These are phyloP conservation scores for Jatropha curcas DNA, from an alignment of 345 rosid species.

Conservation along the genomic window DNA sequence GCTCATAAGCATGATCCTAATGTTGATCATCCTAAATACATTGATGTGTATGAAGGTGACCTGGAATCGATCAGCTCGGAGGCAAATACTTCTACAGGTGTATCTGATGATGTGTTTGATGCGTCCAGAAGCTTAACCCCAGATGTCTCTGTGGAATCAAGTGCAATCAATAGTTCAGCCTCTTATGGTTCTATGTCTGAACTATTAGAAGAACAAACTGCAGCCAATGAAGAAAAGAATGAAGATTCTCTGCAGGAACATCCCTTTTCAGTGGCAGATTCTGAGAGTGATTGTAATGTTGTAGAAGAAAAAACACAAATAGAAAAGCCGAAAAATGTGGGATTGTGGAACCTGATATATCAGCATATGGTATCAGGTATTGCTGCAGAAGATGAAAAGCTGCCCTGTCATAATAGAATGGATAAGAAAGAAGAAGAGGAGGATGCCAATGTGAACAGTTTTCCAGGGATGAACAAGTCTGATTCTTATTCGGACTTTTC, in stretches of 20 bases:
- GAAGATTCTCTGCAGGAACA: conserved; percentile 19
- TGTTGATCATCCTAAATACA: conserved; percentile 3
- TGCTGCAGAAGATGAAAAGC: conserved; percentile 42
- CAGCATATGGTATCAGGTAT: conserved; percentile 68
- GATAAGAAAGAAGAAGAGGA: conserved; percentile 31
- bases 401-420: conserved; percentile 27
- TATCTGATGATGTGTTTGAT: neutral
- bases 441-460: conserved; percentile 9
- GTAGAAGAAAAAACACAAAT: conserved; percentile 24
- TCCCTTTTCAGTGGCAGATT: conserved; percentile 14
- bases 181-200: conserved; percentile 8
- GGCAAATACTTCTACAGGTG: conserved; percentile 2
- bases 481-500: conserved; percentile 24
- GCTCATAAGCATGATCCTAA: conserved; percentile 7
- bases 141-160: neutral
- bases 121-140: neutral
- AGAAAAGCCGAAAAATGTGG: conserved; percentile 53
- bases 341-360: conserved; percentile 73
- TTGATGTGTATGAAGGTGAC: conserved; percentile 8
- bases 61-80: neutral
- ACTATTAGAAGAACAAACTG: conserved; percentile 20
- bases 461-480: conserved; percentile 11
- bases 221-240: conserved; percentile 20
- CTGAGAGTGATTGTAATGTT: conserved; percentile 12
- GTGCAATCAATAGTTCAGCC: neutral